A percentile compares a stretch with the other conserved stretches of the same genome.
Conservation (phyloP, 1,284 basidiomycete species). For the Meripilus lineatus region DNA sequence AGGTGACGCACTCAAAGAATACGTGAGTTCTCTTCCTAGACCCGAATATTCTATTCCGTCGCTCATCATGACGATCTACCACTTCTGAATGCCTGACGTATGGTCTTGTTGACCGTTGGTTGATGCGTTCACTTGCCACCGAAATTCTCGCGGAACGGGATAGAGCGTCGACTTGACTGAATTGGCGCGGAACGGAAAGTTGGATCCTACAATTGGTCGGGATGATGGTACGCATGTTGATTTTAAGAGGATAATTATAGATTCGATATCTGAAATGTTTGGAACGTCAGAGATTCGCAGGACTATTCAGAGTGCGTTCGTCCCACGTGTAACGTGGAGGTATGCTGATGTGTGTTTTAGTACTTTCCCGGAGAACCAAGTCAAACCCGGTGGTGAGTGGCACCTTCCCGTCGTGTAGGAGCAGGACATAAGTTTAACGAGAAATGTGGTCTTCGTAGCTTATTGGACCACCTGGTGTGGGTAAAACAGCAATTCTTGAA, state of each 20-base stretch:
- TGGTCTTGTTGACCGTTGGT: not conserved
- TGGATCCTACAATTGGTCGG: slow-evolving; percentile 88
- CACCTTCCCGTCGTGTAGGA: not conserved
- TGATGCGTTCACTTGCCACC: too few relatives aligned
- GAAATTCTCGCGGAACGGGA: not conserved
- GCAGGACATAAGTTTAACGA: too few relatives aligned
- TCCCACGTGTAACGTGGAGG: slow-evolving; percentile 10
- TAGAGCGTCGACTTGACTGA: slow-evolving; percentile 84
- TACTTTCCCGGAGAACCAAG: slow-evolving; percentile 78
- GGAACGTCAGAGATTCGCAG: slow-evolving; percentile 79
- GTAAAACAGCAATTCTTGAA: slow-evolving; percentile 92
- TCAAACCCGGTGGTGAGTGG: slow-evolving; percentile 77
- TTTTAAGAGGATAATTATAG: too few relatives aligned
- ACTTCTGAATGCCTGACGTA: not conserved
- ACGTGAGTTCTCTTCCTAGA: slow-evolving; percentile 42
- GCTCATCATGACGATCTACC: not conserved
- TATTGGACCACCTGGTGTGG: slow-evolving; percentile 79
- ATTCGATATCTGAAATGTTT: not conserved
- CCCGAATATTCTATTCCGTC: too few relatives aligned
- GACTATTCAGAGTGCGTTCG: slow-evolving; percentile 76
- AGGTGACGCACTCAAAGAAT: slow-evolving; percentile 82
- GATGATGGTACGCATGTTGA: slow-evolving; percentile 58
- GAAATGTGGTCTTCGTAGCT: slow-evolving; percentile 52
- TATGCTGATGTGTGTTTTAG: slow-evolving; percentile 30
- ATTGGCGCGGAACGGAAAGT: slow-evolving; percentile 76